Percentiles rank a stretch among this genome's conserved stretches.
Conservation (phyloP, 2,329 filamentous ascomycete genomes). For the Cercospora sp. region DNA sequence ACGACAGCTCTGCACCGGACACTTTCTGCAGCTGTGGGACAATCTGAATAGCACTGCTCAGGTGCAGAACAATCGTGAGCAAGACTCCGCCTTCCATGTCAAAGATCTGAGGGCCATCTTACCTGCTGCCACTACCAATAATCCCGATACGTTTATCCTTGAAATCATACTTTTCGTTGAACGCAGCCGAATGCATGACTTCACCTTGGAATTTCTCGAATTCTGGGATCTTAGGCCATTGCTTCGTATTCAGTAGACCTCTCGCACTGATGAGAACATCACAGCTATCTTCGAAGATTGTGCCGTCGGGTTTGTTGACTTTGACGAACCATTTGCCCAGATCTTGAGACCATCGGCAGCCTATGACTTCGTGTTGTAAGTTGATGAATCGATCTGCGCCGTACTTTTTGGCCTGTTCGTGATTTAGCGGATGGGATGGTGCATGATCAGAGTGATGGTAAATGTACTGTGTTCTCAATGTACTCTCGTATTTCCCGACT, state of each 20-base stretch:
- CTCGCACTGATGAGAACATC: constrained; percentile 27
- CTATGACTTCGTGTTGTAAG: constrained; percentile 27
- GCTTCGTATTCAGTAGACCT: constrained; percentile 25
- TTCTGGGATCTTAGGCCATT: constrained; percentile 38
- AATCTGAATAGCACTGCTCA: constrained; percentile 43
- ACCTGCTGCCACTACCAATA: constrained; percentile 43
- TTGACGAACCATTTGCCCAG: constrained; percentile 24
- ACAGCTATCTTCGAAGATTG: constrained; percentile 19
- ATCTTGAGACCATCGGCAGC: constrained; percentile 22
- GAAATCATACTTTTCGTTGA: constrained; percentile 38
- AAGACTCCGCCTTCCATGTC: not conserved
- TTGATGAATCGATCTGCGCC: constrained; percentile 35
- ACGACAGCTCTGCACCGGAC: constrained; percentile 51
- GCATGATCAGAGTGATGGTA: not conserved
- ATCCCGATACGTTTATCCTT: constrained; percentile 41
- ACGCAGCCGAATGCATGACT: constrained; percentile 42
- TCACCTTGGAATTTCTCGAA: constrained; percentile 41
- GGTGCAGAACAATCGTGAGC: not conserved
- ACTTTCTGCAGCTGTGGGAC: constrained; percentile 43
- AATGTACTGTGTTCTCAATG: constrained; percentile 16
- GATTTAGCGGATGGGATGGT: not conserved
- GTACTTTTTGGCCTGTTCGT: constrained; percentile 18
- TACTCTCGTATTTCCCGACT: constrained; percentile 31
- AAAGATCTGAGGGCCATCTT: not conserved
- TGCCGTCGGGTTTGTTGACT: constrained; percentile 18